phyloP scores from a whole-genome alignment of 2,329 filamentous ascomycete species.

The Stemphylium beticola region DNA sequence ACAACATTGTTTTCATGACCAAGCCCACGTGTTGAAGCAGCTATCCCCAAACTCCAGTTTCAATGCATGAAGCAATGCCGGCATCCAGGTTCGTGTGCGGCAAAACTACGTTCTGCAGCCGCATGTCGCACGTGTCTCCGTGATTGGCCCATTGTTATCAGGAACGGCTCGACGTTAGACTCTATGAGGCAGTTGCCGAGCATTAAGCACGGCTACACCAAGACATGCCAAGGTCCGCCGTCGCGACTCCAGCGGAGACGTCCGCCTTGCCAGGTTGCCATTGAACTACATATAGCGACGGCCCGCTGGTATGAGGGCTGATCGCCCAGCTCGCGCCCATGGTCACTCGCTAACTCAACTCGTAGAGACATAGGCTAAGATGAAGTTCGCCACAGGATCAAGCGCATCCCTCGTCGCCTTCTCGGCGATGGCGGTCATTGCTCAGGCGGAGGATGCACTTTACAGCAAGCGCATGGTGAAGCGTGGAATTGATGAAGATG shows the following conservation, averaged over 20 bases:
- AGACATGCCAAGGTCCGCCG: constrained; percentile 14
- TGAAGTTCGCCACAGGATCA: constrained; percentile 29
- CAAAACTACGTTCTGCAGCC: constrained; percentile 13
- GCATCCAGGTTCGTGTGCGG: constrained; percentile 19
- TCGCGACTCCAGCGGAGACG: constrained; percentile 10
- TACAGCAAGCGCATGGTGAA: constrained; percentile 39
- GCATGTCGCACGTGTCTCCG: constrained; percentile 31
- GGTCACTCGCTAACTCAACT: neutral
- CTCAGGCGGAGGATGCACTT: constrained; percentile 37
- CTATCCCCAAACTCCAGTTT: neutral
- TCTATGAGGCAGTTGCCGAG: constrained; percentile 39
- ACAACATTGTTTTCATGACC: neutral
- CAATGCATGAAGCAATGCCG: constrained; percentile 9
- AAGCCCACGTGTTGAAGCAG: constrained; percentile 17
- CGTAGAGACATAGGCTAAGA: constrained; percentile 11
- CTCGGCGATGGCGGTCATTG: constrained; percentile 24
- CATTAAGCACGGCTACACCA: constrained; percentile 24
- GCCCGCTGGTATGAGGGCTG: neutral
- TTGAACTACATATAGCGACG: constrained; percentile 22
- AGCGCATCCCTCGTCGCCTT: constrained; percentile 27
- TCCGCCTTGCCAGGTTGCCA: constrained; percentile 4
- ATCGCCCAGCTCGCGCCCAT: constrained; percentile 8
- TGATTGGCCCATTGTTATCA: constrained; percentile 40
- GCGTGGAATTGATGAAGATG: constrained; percentile 40
- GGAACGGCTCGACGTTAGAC: constrained; percentile 14